phyloP scores from a whole-genome alignment of 495 filamentous ascomycete species.

The Opeltia flavorubescens region DNA sequence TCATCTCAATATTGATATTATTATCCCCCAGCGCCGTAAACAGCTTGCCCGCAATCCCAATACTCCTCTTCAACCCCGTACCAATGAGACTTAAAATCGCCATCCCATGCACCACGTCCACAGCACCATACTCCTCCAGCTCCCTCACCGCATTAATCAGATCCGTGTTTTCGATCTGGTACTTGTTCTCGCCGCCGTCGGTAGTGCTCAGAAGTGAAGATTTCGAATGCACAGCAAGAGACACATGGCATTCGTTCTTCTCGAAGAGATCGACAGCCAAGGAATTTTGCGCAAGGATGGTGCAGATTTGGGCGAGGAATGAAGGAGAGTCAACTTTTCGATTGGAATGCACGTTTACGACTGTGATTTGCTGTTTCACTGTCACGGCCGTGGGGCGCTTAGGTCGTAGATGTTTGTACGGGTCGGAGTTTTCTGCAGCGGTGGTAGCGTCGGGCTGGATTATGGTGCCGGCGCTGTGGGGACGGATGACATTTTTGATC shows the following conservation, averaged over 20 bases:
- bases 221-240: conserved; percentile 77
- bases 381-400: conserved; percentile 86
- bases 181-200: conserved; percentile 43
- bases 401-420: conserved; percentile 33
- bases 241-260: conserved; percentile 87
- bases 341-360: conserved; percentile 92
- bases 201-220: conserved; percentile 23
- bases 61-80: conserved; percentile 87
- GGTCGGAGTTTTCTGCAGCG: conserved; percentile 2
- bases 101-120: conserved; percentile 76
- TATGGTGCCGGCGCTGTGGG: conserved; percentile 70
- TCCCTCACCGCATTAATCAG: conserved; percentile 55
- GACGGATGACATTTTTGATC: conserved; percentile 98
- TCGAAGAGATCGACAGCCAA: conserved; percentile 89
- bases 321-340: conserved; percentile 76
- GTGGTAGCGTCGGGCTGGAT: conserved; percentile 43
- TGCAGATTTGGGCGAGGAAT: conserved; percentile 84
- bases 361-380: conserved; percentile 82
- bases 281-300: conserved; percentile 61
- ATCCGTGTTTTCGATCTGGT: conserved; percentile 47
- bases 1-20: conserved; percentile 13
- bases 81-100: conserved; percentile 86
- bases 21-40: conserved; percentile 62
- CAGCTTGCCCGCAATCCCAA: conserved; percentile 80
- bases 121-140: conserved; percentile 61